phyloP scores from a whole-genome alignment of 495 filamentous ascomycete species.

The Aspergillus cavernicola region DNA sequence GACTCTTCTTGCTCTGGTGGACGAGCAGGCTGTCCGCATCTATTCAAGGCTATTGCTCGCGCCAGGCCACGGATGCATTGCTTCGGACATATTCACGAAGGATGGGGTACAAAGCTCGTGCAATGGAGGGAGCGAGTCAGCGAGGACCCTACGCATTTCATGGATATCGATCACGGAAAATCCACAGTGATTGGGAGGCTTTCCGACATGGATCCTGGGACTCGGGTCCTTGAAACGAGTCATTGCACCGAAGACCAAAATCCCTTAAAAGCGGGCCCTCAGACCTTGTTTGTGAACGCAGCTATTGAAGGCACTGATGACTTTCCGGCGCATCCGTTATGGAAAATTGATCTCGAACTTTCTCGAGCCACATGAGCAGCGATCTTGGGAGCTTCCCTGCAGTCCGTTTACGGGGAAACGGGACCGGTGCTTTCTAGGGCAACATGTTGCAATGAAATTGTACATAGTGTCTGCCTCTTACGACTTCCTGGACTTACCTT shows the following conservation, averaged over 20 bases:
- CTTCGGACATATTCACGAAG: constrained; percentile 72
- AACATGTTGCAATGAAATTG: too few species aligned
- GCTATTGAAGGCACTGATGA: constrained; percentile 42
- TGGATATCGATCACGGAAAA: constrained; percentile 44
- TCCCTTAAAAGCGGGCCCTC: constrained; percentile 31
- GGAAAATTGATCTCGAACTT: constrained; percentile 56
- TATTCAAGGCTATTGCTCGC: constrained; percentile 38
- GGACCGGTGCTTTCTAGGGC: too few species aligned
- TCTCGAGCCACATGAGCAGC: constrained; percentile 1
- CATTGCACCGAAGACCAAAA: constrained; percentile 32
- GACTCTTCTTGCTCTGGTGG: too few species aligned
- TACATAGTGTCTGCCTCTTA: too few species aligned
- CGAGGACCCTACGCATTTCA: constrained; percentile 37
- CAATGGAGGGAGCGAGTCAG: constrained; percentile 43
- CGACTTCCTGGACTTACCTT: too few species aligned
- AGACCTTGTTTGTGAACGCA: constrained; percentile 68
- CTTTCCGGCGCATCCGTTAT: constrained; percentile 40
- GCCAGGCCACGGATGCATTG: constrained; percentile 59
- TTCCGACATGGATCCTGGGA: constrained; percentile 18
- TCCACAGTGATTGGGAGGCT: constrained; percentile 40
- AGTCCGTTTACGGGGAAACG: too few species aligned
- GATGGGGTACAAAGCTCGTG: constrained; percentile 60
- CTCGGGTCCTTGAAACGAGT: constrained; percentile 20
- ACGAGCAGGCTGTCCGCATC: constrained; percentile 14
- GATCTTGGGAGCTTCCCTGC: too few species aligned